Base-by-base conservation (phyloP, 2,329 filamentous ascomycete genomes). In the Incumbomyces delicatus region DNA sequence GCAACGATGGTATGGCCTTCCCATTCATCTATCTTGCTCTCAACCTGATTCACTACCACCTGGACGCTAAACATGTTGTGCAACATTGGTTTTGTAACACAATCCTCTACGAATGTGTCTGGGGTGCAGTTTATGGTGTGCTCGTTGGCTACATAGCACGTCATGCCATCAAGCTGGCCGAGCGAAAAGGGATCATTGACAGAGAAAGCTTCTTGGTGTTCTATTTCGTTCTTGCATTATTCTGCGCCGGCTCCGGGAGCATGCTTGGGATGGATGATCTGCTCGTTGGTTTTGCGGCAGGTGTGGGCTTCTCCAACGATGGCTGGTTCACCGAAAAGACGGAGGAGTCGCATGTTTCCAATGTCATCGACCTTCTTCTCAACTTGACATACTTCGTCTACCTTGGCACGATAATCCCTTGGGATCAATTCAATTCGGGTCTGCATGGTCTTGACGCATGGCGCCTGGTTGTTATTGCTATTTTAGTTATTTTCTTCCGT, bases 1-100 rank as follows among this genome's bases (percentile, higher is more conserved):
- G 92, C 70, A 98, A 98, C 74, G 92, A 98, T 64, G 92, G 92
- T 67, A 98, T 98, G 92, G 92, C 92, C 1, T 98, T 98, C 61
- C 92, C 92, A 0, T 98, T 98, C 65, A 79, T 98, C 59, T 98
- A 98, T 63, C 75, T 98, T 27, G 83, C 86, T 1, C 72, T 95
- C 27, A 96, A 95, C 65, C 77, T 96, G 39, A 86, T 96, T 55
- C 80, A 84, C 55, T 95, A 90, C 63, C 73, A 83, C 52, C 80
- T 79, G 22, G 65, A 84, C 56, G 79, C 84, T 4, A 67, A 69
- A 39, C 66, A 85, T 45, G 85, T 94, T 35, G 77, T 82, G 13
- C 83, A 83, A 52, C 80, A 96, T 66, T 98, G 89, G 83, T 78
- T 96, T 58, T 86, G 89, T 60, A 80, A 83, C 58, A 94, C 87